Evolutionary conservation across 768 basidiomycete genomes (phyloP).

Genomic region (Lentinula boryana): DNA sequence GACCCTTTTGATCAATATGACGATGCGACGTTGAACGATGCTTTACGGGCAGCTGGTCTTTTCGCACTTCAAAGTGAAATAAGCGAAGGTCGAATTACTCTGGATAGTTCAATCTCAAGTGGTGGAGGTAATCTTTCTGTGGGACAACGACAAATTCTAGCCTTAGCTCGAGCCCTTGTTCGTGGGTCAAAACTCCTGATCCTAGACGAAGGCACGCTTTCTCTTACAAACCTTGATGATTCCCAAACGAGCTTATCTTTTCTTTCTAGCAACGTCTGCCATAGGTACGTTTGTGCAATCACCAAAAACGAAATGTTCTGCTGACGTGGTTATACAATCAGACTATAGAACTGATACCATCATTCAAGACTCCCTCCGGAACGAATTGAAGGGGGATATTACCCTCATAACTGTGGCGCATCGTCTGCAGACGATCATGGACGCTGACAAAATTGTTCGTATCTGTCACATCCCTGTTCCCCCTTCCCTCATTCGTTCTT

Average conservation of each 20-base stretch:
- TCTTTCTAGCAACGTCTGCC: constrained; percentile 33
- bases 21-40: constrained; percentile 31
- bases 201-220: constrained; percentile 26
- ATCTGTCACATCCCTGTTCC: constrained; percentile 9
- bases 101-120: constrained; percentile 24
- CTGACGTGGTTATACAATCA: constrained; percentile 6
- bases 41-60: constrained; percentile 29
- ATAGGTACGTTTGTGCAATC: constrained; percentile 30
- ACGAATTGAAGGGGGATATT: constrained; percentile 53
- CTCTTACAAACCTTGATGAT: too few species aligned
- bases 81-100: constrained; percentile 21
- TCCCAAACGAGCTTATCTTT: background rate
- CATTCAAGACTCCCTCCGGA: constrained; percentile 65
- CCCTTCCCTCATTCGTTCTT: constrained; percentile 10
- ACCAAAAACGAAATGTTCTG: background rate
- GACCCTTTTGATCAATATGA: constrained; percentile 43
- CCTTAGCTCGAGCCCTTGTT: constrained; percentile 37
- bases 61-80: constrained; percentile 28
- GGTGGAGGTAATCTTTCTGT: constrained; percentile 29
- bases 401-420: constrained; percentile 69
- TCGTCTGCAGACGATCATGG: constrained; percentile 62
- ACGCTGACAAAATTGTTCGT: constrained; percentile 51
- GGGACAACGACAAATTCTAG: constrained; percentile 44
- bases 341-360: constrained; percentile 63
- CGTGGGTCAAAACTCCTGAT: constrained; percentile 17